phyloP scores from a whole-genome alignment of 805 yeast species.

The Kregervanrija delftensis region DNA sequence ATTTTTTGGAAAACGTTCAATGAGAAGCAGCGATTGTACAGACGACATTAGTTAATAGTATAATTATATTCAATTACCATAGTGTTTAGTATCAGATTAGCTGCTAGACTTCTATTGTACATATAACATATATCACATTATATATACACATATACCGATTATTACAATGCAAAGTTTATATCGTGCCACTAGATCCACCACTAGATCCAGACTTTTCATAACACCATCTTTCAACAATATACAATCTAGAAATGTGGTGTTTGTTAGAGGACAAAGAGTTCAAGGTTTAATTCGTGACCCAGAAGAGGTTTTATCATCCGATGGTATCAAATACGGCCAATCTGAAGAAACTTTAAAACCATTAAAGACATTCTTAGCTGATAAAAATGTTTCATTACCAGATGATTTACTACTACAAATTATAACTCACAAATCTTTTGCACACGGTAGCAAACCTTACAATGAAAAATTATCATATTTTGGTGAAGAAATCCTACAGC shows the following conservation, averaged over 20 bases:
- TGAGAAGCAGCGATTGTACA: too few relatives aligned
- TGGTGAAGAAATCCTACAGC: conserved; percentile 59
- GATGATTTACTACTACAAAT: conserved; percentile 70
- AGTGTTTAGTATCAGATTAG: too few relatives aligned
- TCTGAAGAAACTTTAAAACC: conserved; percentile 40
- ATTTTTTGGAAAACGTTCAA: too few relatives aligned
- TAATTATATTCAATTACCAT: too few relatives aligned
- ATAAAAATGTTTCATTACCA: conserved; percentile 38
- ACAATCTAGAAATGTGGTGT: conserved; percentile 22
- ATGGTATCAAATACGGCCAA: conserved; percentile 49
- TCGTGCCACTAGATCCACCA: too few relatives aligned
- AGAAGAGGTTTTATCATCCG: conserved; percentile 44
- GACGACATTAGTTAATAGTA: too few relatives aligned
- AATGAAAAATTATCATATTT: conserved; percentile 76
- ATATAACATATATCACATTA: too few relatives aligned
- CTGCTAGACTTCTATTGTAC: too few relatives aligned
- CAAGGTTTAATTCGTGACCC: conserved; percentile 71
- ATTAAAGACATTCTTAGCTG: conserved; percentile 37
- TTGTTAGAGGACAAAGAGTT: conserved; percentile 50
- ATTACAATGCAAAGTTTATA: too few relatives aligned
- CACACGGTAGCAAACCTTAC: conserved; percentile 83
- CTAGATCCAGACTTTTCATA: not conserved
- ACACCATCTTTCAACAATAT: conserved; percentile 3
- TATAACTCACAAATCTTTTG: conserved; percentile 90
- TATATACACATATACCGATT: too few relatives aligned